Evolutionary conservation across 73 alveolate species (phyloP).

Genomic region (Urostyla sp.): DNA sequence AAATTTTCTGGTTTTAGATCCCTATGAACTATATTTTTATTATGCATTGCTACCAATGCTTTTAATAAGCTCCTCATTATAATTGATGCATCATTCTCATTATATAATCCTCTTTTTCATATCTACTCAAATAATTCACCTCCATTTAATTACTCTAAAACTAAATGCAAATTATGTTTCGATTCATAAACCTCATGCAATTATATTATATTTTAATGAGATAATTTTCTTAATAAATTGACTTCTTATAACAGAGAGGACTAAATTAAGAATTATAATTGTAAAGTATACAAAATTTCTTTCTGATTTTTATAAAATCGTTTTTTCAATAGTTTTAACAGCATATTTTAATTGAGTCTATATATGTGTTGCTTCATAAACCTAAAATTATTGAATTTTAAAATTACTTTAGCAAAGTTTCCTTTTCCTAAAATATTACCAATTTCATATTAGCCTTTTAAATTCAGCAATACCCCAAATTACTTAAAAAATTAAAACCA

Average conservation of each 20-base stretch:
- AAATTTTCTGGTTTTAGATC: constrained; percentile 85
- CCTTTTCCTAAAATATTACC: constrained; percentile 49
- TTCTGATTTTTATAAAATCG: constrained; percentile 15
- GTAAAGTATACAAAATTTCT: constrained; percentile 41
- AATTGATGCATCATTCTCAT: constrained; percentile 74
- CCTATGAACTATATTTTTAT: constrained; percentile 68
- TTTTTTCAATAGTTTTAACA: constrained; percentile 55
- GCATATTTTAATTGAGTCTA: constrained; percentile 44
- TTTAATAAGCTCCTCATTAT: constrained; percentile 65
- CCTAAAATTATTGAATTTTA: too few species aligned
- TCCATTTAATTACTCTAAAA: constrained; percentile 75
- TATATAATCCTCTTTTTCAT: constrained; percentile 48
- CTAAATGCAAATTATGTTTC: constrained; percentile 60
- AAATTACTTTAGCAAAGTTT: constrained; percentile 61
- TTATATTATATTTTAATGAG: constrained; percentile 75
- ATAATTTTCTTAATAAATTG: constrained; percentile 62
- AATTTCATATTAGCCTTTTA: constrained; percentile 54
- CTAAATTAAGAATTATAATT: not conserved
- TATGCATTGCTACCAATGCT: constrained; percentile 67
- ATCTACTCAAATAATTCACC: constrained; percentile 82
- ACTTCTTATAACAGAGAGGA: constrained; percentile 64
- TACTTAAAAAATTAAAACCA: constrained; percentile 27
- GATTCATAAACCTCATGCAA: constrained; percentile 80
- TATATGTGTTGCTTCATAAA: constrained; percentile 40
- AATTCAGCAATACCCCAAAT: constrained; percentile 21